Conservation (phyloP, 73 alveolate species). For the Diophrys appendiculata region DNA sequence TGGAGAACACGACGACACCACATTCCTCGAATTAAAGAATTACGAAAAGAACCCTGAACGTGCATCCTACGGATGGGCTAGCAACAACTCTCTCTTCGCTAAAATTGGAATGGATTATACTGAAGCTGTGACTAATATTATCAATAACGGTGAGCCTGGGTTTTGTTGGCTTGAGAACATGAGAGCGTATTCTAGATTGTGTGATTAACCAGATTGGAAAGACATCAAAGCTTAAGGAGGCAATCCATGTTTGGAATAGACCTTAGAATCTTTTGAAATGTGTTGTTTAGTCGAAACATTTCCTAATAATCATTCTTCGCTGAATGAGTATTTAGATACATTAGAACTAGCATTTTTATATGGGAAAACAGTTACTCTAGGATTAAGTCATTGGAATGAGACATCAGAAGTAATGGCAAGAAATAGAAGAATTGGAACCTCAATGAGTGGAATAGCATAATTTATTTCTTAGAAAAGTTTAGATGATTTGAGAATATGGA, state of each 20-base stretch:
- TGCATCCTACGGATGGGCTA: conserved; percentile 65
- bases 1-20: conserved; percentile 63
- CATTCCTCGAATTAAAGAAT: conserved; percentile 51
- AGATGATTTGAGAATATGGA: conserved; percentile 37
- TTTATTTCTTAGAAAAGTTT: conserved; percentile 45
- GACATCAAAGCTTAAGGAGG: conserved; percentile 71
- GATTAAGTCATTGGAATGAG: conserved; percentile 59
- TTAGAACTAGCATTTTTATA: conserved; percentile 51
- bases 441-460: conserved; percentile 76
- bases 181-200: conserved; percentile 60
- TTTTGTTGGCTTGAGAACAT: conserved; percentile 70
- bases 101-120: conserved; percentile 63
- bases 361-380: conserved; percentile 70
- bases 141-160: conserved; percentile 76
- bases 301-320: conserved; percentile 50
- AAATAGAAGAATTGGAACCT: conserved; percentile 71
- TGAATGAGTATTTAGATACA: conserved; percentile 62
- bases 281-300: conserved; percentile 73
- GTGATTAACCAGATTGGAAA: conserved; percentile 57
- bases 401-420: conserved; percentile 65
- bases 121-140: conserved; percentile 45
- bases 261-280: conserved; percentile 69
- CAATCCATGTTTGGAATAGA: conserved; percentile 71
- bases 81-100: conserved; percentile 67
- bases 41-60: conserved; percentile 68